phyloP scores from a whole-genome alignment of 2,329 filamentous ascomycete species.

The Aspergillus nomiae region DNA sequence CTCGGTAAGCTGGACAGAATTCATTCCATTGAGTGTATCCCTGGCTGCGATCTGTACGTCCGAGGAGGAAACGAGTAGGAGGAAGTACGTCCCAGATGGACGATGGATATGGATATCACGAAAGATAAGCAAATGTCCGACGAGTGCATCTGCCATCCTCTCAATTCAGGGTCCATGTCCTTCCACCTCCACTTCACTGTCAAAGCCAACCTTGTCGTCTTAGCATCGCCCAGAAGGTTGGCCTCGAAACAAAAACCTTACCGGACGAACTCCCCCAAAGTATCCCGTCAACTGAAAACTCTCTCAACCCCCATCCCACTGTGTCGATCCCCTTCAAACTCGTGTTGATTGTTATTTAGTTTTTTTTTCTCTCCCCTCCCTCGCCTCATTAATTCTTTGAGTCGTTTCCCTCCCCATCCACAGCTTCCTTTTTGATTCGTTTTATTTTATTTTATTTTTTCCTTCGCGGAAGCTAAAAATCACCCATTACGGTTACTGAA shows the following conservation, averaged over 20 bases:
- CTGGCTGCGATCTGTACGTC: not conserved
- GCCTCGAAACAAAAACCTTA: not conserved
- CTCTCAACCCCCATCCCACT: not conserved
- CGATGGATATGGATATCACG: not conserved
- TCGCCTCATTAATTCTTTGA: not conserved
- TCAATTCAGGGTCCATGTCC: not conserved
- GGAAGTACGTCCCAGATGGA: no score
- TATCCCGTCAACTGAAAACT: not conserved
- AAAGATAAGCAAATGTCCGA: not conserved
- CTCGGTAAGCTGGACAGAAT: not conserved
- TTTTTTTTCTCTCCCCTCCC: not conserved
- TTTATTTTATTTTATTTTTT: not conserved
- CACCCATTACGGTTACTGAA: not conserved
- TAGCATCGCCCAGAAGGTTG: not conserved
- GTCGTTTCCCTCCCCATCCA: not conserved
- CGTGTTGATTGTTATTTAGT: not conserved
- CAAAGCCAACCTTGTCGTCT: not conserved
- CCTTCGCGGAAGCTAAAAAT: not conserved
- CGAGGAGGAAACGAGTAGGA: no score
- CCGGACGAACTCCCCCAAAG: not conserved
- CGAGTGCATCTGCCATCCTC: no score
- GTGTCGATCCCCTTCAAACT: not conserved
- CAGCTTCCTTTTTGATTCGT: not conserved
- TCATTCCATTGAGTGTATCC: not conserved
- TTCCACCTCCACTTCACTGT: not conserved